Base-by-base conservation (phyloP, 108 stramenopile genomes). In the Halocafeteria seosinensis region DNA sequence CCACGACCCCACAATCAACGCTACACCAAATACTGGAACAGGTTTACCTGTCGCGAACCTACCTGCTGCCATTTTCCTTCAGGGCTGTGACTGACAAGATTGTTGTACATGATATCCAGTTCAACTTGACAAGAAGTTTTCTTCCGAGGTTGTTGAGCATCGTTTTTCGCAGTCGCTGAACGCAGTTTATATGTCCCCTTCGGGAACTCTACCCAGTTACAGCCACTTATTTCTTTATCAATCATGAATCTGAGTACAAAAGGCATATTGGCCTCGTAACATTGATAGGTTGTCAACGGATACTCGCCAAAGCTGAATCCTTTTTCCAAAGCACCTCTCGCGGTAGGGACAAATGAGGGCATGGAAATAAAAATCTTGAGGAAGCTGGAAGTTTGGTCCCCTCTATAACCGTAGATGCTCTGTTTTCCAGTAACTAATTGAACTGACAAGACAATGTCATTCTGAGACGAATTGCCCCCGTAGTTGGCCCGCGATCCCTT, bases 201-300 rank as follows among this genome's bases (percentile, higher is more conserved):
- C 6, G 91, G 91, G 37, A 94, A 60, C 47, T 85, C 87, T 55
- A 96, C 37, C 94, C 94, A 99, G 65, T 90, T 85, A 36, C 92
- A 87, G 8, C 97, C 97, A 0, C 77, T 73, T 50, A 99, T 84
- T 47, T 85, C 87, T 37, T 69, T 61, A 77, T 99, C 97, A 72
- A 99, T 90, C 94, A 95, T 92, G 79, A 86, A 99, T 25, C 97
- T 85, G 64, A 99, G 77, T 26, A 96, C 90, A 78, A 87, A 96
- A 17, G 93, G 92, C 3, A 95, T 93, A 75, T 99, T 99, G 69
- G 85, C 86, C 78, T 99, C 97, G 83, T 84, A 98, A 23, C 83
- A 89, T 55, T 68, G 72, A 37, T 62, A 57, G 31, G 62, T 73
- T 8, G 51, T 37, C 28, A 60, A 8, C 27, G 63, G 64, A 30